Conservation (phyloP, 2,329 filamentous ascomycete species). For the Alternaria angustiovoidea region DNA sequence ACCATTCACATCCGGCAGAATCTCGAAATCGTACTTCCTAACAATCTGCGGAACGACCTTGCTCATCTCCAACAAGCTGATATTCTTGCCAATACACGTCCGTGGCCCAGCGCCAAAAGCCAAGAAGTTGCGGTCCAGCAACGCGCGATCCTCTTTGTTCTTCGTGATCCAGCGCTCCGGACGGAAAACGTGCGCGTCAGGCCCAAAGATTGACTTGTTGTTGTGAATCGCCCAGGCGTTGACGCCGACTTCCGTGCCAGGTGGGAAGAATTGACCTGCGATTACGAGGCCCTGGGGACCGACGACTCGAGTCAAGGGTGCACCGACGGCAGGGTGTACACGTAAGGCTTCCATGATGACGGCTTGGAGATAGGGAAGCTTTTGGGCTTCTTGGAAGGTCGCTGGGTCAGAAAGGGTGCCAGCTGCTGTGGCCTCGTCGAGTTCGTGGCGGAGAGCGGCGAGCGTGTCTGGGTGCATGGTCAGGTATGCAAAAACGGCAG, state of each 20-base stretch:
- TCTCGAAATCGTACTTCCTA: constrained; percentile 23
- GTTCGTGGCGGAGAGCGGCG: background rate
- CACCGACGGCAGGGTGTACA: constrained; percentile 54
- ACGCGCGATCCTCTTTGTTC: constrained; percentile 8
- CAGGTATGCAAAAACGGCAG: background rate
- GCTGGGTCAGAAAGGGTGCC: constrained; percentile 2
- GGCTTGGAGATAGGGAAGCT: constrained; percentile 55
- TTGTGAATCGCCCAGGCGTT: constrained; percentile 57
- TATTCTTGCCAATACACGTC: constrained; percentile 36
- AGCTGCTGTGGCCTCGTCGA: background rate
- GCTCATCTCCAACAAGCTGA: constrained; percentile 31
- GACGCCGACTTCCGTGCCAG: constrained; percentile 54
- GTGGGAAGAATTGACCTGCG: constrained; percentile 53
- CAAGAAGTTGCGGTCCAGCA: constrained; percentile 19
- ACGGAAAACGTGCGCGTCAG: background rate
- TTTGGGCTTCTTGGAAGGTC: constrained; percentile 38
- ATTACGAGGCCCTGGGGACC: constrained; percentile 36
- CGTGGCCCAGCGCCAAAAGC: constrained; percentile 31
- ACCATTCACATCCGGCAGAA: background rate
- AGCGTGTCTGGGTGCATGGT: background rate
- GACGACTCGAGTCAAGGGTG: constrained; percentile 51
- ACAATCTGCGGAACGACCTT: constrained; percentile 35
- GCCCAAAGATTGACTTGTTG: constrained; percentile 51
- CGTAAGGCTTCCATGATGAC: constrained; percentile 56
- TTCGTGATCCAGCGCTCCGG: background rate